Conservation (phyloP, 2,329 filamentous ascomycete genomes). For the Epicoccum nigrum region DNA sequence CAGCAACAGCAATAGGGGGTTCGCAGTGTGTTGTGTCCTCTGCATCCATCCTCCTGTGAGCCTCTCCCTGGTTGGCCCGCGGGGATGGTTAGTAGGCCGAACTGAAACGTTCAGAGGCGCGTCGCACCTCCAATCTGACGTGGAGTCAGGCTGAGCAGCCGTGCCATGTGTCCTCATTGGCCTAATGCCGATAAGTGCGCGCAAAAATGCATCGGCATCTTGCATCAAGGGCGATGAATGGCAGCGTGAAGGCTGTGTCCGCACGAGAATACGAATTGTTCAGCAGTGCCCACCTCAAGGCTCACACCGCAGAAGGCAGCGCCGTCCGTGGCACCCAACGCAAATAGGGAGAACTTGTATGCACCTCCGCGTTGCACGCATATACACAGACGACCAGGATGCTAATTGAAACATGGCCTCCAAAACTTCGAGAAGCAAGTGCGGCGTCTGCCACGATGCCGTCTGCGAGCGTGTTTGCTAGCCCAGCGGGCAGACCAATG, state of each 20-base stretch:
- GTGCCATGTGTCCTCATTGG: constrained; percentile 19
- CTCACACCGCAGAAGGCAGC: too few relatives aligned
- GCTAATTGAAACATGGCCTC: constrained; percentile 21
- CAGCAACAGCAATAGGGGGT: constrained; percentile 12
- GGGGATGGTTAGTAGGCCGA: constrained; percentile 11
- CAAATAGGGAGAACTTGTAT: too few relatives aligned
- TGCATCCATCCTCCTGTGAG: constrained; percentile 4
- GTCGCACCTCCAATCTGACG: constrained; percentile 38
- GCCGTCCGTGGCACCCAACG: too few relatives aligned
- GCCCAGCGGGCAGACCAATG: constrained; percentile 10
- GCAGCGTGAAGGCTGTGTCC: too few relatives aligned
- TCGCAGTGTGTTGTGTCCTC: background rate
- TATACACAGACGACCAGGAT: background rate
- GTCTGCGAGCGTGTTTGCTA: constrained; percentile 10
- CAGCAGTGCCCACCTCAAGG: too few relatives aligned
- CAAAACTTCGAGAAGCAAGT: constrained; percentile 16
- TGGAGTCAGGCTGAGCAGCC: constrained; percentile 26
- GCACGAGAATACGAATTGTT: too few relatives aligned
- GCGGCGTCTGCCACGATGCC: constrained; percentile 15
- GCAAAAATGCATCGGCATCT: background rate
- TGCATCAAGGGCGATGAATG: too few relatives aligned
- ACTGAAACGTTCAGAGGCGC: constrained; percentile 42
- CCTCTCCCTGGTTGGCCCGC: constrained; percentile 31
- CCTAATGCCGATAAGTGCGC: background rate
- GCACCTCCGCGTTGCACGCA: background rate